Conservation (phyloP, 345 rosid species). For the Eucalyptus globulus region DNA sequence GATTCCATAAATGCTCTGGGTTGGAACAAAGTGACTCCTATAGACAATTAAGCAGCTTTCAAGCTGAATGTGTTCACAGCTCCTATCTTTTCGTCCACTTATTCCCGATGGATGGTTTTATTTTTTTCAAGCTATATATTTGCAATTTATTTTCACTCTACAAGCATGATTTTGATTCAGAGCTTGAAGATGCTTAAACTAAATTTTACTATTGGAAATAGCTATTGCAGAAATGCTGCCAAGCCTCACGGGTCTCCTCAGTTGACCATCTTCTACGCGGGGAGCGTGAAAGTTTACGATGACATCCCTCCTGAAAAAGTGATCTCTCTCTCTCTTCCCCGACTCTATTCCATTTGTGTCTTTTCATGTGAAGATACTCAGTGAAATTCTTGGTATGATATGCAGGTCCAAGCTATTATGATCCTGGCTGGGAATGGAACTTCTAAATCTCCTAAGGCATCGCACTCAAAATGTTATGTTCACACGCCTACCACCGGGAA, state of each 20-base stretch:
- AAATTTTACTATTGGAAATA: background rate
- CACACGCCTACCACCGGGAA: slow-evolving; percentile 17
- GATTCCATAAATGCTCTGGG: background rate
- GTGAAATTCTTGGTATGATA: background rate
- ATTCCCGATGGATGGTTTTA: background rate
- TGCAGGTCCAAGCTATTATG: slow-evolving; percentile 83
- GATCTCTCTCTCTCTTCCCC: background rate
- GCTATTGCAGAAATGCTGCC: slow-evolving; percentile 12
- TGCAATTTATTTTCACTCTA: background rate
- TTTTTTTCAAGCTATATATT: background rate
- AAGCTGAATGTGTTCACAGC: background rate
- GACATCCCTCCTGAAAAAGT: slow-evolving; percentile 72
- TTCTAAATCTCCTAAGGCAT: slow-evolving; percentile 1
- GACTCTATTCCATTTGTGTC: background rate
- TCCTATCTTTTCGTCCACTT: background rate
- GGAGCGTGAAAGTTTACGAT: slow-evolving; percentile 49
- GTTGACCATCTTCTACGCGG: slow-evolving; percentile 66
- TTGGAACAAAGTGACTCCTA: background rate
- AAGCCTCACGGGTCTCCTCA: slow-evolving; percentile 33
- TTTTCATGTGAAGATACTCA: background rate
- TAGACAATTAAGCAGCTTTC: background rate
- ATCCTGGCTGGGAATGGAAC: slow-evolving; percentile 48
- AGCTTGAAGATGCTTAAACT: background rate
- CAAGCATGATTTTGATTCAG: background rate
- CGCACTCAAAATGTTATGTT: slow-evolving; percentile 13